phyloP scores from a whole-genome alignment of 371 early-diverging fungal genomes.

The Mortierella sp. region DNA sequence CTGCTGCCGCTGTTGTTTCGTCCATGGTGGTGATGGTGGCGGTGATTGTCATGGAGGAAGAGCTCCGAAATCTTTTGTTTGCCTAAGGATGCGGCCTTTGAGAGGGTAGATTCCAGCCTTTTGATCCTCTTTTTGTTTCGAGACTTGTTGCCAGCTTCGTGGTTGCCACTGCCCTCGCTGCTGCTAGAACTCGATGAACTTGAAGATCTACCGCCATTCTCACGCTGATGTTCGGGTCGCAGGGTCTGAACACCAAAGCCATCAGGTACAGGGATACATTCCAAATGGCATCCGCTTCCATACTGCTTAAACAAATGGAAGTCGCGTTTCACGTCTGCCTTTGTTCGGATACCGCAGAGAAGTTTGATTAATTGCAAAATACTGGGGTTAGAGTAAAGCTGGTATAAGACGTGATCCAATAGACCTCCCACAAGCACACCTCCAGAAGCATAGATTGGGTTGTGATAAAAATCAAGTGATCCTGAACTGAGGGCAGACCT shows the following conservation, averaged over 20 bases:
- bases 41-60: conserved; percentile 9
- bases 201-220: neutral
- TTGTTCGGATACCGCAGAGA: conserved; percentile 62
- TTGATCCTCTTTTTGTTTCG: neutral
- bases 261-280: conserved; percentile 58
- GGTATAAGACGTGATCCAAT: conserved; percentile 60
- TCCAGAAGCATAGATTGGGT: conserved; percentile 66
- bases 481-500: conserved; percentile 4
- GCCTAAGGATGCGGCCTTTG: conserved; percentile 34
- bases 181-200: conserved; percentile 1
- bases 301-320: conserved; percentile 44
- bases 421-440: conserved; percentile 63
- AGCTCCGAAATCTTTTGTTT: conserved; percentile 36
- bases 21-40: conserved; percentile 2
- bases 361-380: conserved; percentile 63
- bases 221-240: neutral
- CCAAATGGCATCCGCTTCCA: conserved; percentile 53
- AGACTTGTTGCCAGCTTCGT: neutral
- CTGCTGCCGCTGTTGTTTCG: conserved; percentile 8
- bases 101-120: conserved; percentile 9
- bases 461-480: conserved; percentile 45
- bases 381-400: conserved; percentile 62
- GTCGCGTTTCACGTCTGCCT: conserved; percentile 51
- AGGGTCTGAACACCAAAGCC: conserved; percentile 55
- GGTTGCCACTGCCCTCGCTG: conserved; percentile 9